Conservation (phyloP, 108 stramenopile genomes). For the Fragilaria radians region DNA sequence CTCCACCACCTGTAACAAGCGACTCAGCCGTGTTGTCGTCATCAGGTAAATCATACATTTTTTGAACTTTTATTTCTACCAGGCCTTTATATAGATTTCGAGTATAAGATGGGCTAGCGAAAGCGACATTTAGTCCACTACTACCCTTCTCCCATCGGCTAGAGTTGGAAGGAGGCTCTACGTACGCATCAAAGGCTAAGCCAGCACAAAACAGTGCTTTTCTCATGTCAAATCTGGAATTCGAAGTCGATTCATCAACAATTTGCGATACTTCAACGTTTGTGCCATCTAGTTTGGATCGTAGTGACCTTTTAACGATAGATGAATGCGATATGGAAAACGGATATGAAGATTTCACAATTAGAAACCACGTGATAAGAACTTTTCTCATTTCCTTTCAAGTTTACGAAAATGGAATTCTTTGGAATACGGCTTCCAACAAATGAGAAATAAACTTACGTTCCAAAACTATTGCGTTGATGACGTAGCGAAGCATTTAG, state of each 20-base stretch:
- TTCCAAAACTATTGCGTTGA: no score
- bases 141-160: slow-evolving; percentile 75
- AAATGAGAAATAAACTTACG: no score
- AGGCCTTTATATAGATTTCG: slow-evolving; percentile 62
- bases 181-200: slow-evolving; percentile 77
- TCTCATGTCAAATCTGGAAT: slow-evolving; percentile 41
- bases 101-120: slow-evolving; percentile 53
- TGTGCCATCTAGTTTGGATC: no score
- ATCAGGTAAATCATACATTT: slow-evolving; percentile 46
- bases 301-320: no score
- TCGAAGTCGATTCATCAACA: slow-evolving; percentile 1
- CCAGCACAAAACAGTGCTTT: slow-evolving; percentile 73
- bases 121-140: slow-evolving; percentile 70
- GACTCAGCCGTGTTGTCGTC: slow-evolving; percentile 62
- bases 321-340: no score
- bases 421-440: no score
- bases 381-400: no score
- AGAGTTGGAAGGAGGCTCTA: slow-evolving; percentile 61
- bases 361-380: no score
- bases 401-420: no score
- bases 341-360: no score
- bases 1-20: slow-evolving; percentile 58
- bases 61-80: slow-evolving; percentile 54
- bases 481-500: no score
- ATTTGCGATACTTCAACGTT: no score